Conservation (phyloP, 768 basidiomycete genomes). For the Xerocomus potaroensis region DNA sequence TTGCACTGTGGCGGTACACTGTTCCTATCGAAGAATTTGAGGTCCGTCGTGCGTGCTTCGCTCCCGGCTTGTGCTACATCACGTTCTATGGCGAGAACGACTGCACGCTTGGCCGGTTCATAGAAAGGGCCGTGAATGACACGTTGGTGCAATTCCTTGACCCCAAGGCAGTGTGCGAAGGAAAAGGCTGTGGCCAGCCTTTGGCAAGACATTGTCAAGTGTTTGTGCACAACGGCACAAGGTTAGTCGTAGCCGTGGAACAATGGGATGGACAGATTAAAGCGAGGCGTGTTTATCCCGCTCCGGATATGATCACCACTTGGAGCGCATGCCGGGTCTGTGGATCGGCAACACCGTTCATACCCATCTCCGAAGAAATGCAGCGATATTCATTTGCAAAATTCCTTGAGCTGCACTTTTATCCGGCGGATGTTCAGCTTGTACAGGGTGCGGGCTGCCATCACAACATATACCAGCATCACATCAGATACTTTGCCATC, state of each 20-base stretch:
- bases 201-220: slow-evolving; percentile 81
- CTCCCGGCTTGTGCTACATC: slow-evolving; percentile 67
- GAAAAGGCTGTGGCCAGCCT: slow-evolving; percentile 81
- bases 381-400: slow-evolving; percentile 93
- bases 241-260: slow-evolving; percentile 81
- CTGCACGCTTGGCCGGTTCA: slow-evolving; percentile 87
- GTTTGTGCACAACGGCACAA: slow-evolving; percentile 86
- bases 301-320: slow-evolving; percentile 79
- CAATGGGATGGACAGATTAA: slow-evolving; percentile 81
- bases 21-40: slow-evolving; percentile 71
- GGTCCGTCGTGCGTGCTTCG: slow-evolving; percentile 69
- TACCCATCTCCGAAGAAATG: slow-evolving; percentile 88
- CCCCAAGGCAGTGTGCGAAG: slow-evolving; percentile 72
- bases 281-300: slow-evolving; percentile 49
- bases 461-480: slow-evolving; percentile 92
- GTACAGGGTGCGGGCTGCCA: slow-evolving; percentile 88
- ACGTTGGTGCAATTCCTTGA: slow-evolving; percentile 66
- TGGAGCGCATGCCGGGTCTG: slow-evolving; percentile 86
- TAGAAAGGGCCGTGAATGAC: slow-evolving; percentile 73
- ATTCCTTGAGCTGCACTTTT: slow-evolving; percentile 94
- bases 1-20: slow-evolving; percentile 74
- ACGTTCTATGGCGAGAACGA: slow-evolving; percentile 93
- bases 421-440: slow-evolving; percentile 80
- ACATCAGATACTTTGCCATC: slow-evolving; percentile 85
- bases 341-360: slow-evolving; percentile 78